Conservation (phyloP, 208 protist genomes). For the Entamoeba dispar region DNA sequence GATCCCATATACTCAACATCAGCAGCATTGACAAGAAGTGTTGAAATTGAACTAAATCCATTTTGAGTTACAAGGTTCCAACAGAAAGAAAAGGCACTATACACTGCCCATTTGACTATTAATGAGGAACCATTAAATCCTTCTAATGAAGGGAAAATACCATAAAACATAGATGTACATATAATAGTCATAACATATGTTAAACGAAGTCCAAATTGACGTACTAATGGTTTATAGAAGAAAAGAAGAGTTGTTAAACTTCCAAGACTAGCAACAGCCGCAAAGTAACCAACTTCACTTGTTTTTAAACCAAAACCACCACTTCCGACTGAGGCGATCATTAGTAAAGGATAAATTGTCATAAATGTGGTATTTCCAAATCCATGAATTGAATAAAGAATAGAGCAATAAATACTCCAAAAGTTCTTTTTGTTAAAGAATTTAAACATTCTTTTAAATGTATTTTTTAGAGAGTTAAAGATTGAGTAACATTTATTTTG, state of each 20-base stretch:
- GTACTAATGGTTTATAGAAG: not conserved
- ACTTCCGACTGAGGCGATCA: not conserved
- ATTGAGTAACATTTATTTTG: not conserved
- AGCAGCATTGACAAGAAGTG: not conserved
- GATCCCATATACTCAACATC: not conserved
- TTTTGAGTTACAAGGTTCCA: not conserved
- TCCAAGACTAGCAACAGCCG: not conserved
- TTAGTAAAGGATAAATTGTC: not conserved
- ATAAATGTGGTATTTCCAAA: not conserved
- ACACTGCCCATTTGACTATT: not conserved
- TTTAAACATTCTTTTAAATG: not conserved
- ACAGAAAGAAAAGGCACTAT: not conserved
- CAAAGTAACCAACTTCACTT: not conserved
- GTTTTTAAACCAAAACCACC: not conserved
- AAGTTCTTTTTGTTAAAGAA: not conserved
- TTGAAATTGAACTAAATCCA: not conserved
- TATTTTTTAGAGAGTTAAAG: not conserved
- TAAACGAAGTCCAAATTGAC: not conserved
- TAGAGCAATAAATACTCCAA: not conserved
- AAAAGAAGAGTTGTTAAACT: not conserved
- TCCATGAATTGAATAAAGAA: not conserved
- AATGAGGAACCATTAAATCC: not conserved
- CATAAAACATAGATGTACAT: not conserved
- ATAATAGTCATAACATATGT: not conserved
- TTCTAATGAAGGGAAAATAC: not conserved